These are phyloP conservation scores for Thalassiosira mediterranea DNA, from an alignment of 352 stramenopile species.

Conservation along the genomic window DNA sequence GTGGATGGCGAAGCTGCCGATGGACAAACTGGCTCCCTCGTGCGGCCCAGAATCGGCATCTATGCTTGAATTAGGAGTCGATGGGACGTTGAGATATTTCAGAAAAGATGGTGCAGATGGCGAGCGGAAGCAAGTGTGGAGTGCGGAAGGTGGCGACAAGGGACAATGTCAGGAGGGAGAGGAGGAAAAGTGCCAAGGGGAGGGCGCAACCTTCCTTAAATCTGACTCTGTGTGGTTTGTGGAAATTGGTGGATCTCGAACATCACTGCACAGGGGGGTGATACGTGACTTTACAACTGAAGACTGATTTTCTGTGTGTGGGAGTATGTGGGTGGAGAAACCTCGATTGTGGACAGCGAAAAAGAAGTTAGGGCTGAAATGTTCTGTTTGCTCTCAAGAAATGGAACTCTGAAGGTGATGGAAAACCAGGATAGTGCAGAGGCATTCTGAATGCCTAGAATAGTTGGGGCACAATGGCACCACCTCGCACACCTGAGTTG, in stretches of 20 bases:
- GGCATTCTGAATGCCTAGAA: no score
- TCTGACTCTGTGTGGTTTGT: slow-evolving; percentile 35
- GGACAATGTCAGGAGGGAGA: slow-evolving; percentile 24
- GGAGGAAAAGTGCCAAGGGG: not conserved
- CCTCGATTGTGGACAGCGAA: not conserved
- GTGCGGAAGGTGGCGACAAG: slow-evolving; percentile 1
- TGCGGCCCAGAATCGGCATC: slow-evolving; percentile 25
- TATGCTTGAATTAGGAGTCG: slow-evolving; percentile 46
- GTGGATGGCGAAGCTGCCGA: slow-evolving; percentile 16
- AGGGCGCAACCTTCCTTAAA: slow-evolving; percentile 29
- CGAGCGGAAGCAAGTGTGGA: slow-evolving; percentile 33
- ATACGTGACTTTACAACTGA: slow-evolving; percentile 30
- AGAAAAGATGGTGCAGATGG: slow-evolving; percentile 19
- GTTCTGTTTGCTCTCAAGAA: no score
- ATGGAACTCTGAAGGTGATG: no score
- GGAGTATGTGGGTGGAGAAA: not conserved
- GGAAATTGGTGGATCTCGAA: slow-evolving; percentile 18
- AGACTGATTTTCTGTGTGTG: slow-evolving; percentile 5
- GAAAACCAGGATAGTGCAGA: no score
- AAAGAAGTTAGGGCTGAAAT: slow-evolving; percentile 1
- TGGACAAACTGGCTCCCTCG: slow-evolving; percentile 17
- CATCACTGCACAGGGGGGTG: slow-evolving; percentile 17
- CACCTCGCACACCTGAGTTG: no score
- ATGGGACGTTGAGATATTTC: slow-evolving; percentile 49
- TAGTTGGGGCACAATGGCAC: no score